A percentile compares a stretch with the other conserved stretches of the same genome.
Conservation (phyloP, 495 filamentous ascomycete species). For the Aspergillus olivimuriae region DNA sequence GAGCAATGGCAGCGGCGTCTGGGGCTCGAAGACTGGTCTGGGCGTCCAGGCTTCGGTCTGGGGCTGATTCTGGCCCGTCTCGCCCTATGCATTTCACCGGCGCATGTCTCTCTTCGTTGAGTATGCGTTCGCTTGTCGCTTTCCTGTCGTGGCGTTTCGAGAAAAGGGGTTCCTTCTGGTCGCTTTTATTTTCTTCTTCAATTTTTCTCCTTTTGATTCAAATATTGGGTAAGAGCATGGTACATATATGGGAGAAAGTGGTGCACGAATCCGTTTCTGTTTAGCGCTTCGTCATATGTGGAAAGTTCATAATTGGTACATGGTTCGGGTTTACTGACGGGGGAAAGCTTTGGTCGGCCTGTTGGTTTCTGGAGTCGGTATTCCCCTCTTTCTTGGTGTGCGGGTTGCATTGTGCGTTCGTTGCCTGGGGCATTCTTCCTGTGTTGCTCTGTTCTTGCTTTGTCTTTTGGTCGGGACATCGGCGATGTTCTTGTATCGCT, state of each 20-base stretch:
- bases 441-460: background rate
- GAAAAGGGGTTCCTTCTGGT: conserved; percentile 14
- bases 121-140: conserved; percentile 19
- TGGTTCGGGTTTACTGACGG: conserved; percentile 24
- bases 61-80: conserved; percentile 45
- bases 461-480: conserved; percentile 2
- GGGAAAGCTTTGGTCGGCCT: conserved; percentile 22
- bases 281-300: conserved; percentile 17
- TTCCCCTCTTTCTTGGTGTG: conserved; percentile 18
- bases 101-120: conserved; percentile 8
- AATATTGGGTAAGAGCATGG: conserved; percentile 22
- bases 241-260: conserved; percentile 21
- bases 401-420: conserved; percentile 15
- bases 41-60: conserved; percentile 72
- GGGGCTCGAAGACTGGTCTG: conserved; percentile 65
- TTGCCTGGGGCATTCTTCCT: conserved; percentile 7
- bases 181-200: no score
- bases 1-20: conserved; percentile 66
- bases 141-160: conserved; percentile 23
- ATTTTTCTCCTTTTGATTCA: conserved; percentile 15
- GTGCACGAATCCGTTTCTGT: conserved; percentile 18
- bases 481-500: conserved; percentile 8
- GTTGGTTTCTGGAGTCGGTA: conserved; percentile 26
- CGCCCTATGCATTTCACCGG: background rate
- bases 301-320: conserved; percentile 20